Evolutionary conservation across 257 asterid genomes (phyloP).

Genomic region (Henckelia pumila): DNA sequence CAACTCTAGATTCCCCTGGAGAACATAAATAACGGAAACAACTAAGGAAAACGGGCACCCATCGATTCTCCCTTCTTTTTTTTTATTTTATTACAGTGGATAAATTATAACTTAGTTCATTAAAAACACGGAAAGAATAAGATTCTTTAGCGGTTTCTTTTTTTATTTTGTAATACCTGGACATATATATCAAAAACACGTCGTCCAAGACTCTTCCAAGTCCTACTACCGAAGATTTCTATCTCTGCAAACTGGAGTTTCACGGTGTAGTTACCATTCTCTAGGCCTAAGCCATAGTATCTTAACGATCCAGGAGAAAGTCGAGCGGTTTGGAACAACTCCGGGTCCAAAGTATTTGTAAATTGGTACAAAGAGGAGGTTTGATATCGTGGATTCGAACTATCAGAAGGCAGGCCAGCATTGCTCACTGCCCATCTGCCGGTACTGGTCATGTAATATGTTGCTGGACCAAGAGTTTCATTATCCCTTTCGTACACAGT

Average conservation of each 20-base stretch:
- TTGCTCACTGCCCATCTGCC: constrained; percentile 84
- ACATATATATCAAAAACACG: constrained; percentile 73
- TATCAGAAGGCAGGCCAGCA: constrained; percentile 57
- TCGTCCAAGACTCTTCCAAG: constrained; percentile 72
- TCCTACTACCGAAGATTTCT: constrained; percentile 28
- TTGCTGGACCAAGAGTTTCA: constrained; percentile 65
- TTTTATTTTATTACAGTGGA: not conserved
- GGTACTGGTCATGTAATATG: constrained; percentile 41
- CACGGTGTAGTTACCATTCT: constrained; percentile 77
- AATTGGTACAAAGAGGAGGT: constrained; percentile 27
- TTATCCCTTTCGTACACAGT: constrained; percentile 49
- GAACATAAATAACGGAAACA: not conserved
- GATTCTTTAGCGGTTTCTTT: not conserved
- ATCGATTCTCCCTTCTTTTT: not conserved
- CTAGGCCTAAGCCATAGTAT: constrained; percentile 74
- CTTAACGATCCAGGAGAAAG: constrained; percentile 78
- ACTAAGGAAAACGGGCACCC: not conserved
- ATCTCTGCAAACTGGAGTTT: constrained; percentile 68
- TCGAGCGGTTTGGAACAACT: constrained; percentile 57
- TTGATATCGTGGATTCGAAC: constrained; percentile 39
- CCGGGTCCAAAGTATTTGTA: constrained; percentile 55
- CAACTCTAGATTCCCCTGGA: constrained; percentile 51
- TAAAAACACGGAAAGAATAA: not conserved
- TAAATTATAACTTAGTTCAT: not conserved
- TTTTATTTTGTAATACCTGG: constrained; percentile 44